Conservation (phyloP, 768 basidiomycete species). For the Suillus placidus region DNA sequence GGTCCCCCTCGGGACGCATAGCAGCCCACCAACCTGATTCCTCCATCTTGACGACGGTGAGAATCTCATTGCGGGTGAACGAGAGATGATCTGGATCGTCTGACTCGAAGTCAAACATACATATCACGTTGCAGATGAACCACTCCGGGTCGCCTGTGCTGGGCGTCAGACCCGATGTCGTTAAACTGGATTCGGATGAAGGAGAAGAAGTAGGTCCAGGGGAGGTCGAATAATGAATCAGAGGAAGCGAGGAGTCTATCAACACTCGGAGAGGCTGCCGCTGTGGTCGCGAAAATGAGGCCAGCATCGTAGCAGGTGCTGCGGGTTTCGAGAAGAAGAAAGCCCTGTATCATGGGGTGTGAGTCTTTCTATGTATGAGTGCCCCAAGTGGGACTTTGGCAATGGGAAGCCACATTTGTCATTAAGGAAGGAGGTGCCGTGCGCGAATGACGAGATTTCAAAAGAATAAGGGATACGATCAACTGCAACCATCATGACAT, state of each 20-base stretch:
- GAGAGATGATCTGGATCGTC: constrained; percentile 62
- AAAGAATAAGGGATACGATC: constrained; percentile 14
- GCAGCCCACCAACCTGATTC: constrained; percentile 85
- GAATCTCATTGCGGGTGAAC: constrained; percentile 67
- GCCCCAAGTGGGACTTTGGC: neutral
- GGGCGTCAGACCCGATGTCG: constrained; percentile 28
- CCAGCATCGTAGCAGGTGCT: constrained; percentile 10
- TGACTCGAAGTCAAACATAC: constrained; percentile 69
- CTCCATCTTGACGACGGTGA: constrained; percentile 70
- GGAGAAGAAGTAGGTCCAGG: constrained; percentile 27
- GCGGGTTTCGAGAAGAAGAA: neutral
- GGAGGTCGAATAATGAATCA: constrained; percentile 39
- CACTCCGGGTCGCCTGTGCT: constrained; percentile 35
- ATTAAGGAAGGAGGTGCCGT: constrained; percentile 27
- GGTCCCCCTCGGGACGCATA: constrained; percentile 51
- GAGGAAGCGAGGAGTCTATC: constrained; percentile 39
- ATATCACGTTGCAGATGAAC: constrained; percentile 47
- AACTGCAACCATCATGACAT: constrained; percentile 16
- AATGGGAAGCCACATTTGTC: neutral
- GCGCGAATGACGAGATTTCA: constrained; percentile 29
- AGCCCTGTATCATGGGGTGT: neutral
- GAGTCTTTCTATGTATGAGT: constrained; percentile 1
- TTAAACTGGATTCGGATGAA: constrained; percentile 8
- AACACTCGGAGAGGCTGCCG: constrained; percentile 30
- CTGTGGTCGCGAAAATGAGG: constrained; percentile 5